These are phyloP conservation scores for Camillea tinctor DNA, from an alignment of 2,329 filamentous ascomycete species.

Conservation along the genomic window DNA sequence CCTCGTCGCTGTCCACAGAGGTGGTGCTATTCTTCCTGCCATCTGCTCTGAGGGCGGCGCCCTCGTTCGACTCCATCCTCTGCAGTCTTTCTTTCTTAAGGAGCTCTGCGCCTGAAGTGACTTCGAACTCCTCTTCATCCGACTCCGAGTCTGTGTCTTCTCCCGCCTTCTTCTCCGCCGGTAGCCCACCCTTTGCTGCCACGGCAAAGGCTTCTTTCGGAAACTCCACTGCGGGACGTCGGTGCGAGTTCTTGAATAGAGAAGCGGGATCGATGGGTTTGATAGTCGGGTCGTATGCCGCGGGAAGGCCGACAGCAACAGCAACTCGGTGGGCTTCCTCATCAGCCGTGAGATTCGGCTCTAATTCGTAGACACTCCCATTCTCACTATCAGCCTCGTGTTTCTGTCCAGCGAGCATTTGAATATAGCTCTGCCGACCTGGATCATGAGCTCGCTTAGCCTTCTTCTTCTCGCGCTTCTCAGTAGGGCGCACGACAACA, in stretches of 20 bases:
- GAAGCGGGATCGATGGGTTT: conserved; percentile 48
- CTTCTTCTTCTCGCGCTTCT: conserved; percentile 88
- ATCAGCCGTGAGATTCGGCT: conserved; percentile 54
- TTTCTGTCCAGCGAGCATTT: conserved; percentile 65
- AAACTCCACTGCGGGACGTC: conserved; percentile 17
- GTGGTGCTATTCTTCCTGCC: conserved; percentile 31
- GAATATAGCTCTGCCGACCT: conserved; percentile 70
- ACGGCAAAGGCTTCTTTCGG: conserved; percentile 24
- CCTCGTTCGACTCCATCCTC: conserved; percentile 34
- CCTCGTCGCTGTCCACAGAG: conserved; percentile 37
- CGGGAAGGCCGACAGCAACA: conserved; percentile 60
- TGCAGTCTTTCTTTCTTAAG: conserved; percentile 41
- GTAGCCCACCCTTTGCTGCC: conserved; percentile 35
- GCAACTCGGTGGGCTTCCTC: conserved; percentile 66
- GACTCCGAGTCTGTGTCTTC: conserved; percentile 36
- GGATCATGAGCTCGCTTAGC: conserved; percentile 78
- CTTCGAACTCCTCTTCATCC: conserved; percentile 42
- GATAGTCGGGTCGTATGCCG: conserved; percentile 62
- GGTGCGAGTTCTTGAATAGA: conserved; percentile 22
- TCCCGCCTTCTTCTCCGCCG: conserved; percentile 38
- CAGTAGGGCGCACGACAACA: conserved; percentile 83
- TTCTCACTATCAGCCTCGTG: conserved; percentile 59
- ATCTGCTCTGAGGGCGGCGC: conserved; percentile 30
- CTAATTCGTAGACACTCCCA: conserved; percentile 53
- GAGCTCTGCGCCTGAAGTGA: conserved; percentile 38